Base-by-base conservation (phyloP, 345 rosid species). In the Cardamine chenopodiifolia region DNA sequence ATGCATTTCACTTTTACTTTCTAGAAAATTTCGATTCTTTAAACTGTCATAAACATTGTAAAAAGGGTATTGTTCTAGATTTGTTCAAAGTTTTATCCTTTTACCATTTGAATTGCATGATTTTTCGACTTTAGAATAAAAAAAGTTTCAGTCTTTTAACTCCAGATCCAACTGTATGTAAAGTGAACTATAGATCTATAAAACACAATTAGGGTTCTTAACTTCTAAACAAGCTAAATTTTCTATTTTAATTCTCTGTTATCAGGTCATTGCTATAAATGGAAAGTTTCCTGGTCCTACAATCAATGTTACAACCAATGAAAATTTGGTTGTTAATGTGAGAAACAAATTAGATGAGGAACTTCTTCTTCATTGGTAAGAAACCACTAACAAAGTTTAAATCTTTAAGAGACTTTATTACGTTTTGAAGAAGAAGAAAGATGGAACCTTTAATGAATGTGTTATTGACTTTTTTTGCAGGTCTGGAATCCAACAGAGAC, bases 401-500 rank as follows among this genome's bases (percentile, higher is more conserved):
- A 8, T 64, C 54, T 70, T 66, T 35, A 5, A 39, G 5, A 45
- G 25, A 28, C 29, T 53, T 14, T 40, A 47, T 34, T 31, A 60
- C 17, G 20, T 58, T 70, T n/a, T 15, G 47, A 35, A 19, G 62
- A 57, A 12, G 37, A 23, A 64, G 8, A 32, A 39, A 37, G 39
- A 37, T 45, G 5, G 13, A 68, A 35, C 10, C 18, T 72, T 62
- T 15, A 42, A 40, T 64, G 49, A 34, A 18, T 56, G n/a, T 57
- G 65, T 53, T 57, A 17, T 49, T 49, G 13, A 1, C 11, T 5
- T 31, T 45, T 54, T 7, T 8, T 10, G 56, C 74, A 93, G 97
- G 98, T 80, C 86, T 54, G 99, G 99, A 73, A 72, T 96, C 79
- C 98, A 92, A 65, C 98, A 92, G 67, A 86, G 99, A 78, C 89